phyloP scores from a whole-genome alignment of 768 basidiomycete species.

The Imleria badia region DNA sequence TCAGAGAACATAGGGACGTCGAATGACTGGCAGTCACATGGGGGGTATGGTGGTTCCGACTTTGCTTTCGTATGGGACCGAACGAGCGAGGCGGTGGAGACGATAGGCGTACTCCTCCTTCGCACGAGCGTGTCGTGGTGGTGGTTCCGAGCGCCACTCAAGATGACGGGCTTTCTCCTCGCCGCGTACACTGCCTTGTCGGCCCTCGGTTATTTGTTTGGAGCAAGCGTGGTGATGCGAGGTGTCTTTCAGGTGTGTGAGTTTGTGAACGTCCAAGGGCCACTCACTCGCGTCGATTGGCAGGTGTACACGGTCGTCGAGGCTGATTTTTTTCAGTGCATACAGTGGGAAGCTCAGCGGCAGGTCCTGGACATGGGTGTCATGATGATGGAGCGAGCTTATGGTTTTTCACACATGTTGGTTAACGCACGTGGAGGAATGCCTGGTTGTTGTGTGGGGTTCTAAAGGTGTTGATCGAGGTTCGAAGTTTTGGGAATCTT shows the following conservation, averaged over 20 bases:
- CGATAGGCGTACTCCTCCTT: not conserved
- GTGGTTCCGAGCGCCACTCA: constrained; percentile 10
- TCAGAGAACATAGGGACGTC: too few relatives aligned
- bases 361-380: not conserved
- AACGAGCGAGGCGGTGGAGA: not conserved
- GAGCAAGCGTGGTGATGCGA: not conserved
- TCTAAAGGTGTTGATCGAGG: too few relatives aligned
- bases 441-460: too few relatives aligned
- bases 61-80: not conserved
- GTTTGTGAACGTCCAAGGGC: not conserved
- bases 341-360: constrained; percentile 11
- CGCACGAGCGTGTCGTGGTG: constrained; percentile 1
- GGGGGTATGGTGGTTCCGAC: too few relatives aligned
- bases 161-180: not conserved
- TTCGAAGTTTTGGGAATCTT: too few relatives aligned
- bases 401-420: not conserved
- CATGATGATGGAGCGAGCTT: not conserved
- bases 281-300: not conserved
- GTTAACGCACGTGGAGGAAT: too few relatives aligned
- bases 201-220: not conserved
- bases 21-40: too few relatives aligned
- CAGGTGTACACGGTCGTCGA: constrained; percentile 1
- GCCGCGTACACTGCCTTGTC: not conserved
- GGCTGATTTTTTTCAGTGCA: constrained; percentile 5
- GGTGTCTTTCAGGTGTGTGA: not conserved